Evolutionary conservation across 108 stramenopile genomes (phyloP).

Genomic region (Conticribra weissflogii): DNA sequence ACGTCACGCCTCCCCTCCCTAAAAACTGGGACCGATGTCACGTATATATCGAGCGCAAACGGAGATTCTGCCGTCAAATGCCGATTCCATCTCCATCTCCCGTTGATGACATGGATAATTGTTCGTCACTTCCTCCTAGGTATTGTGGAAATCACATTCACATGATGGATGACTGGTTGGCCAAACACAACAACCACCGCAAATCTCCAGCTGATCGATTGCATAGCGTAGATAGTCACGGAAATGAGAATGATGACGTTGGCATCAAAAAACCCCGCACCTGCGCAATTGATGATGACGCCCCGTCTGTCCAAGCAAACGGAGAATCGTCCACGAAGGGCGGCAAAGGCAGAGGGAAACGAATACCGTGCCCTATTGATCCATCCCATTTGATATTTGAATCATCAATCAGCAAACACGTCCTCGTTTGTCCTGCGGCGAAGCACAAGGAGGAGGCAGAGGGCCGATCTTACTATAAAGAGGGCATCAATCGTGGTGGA

Average conservation of each 20-base stretch:
- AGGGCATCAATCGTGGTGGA: slow-evolving; percentile 75
- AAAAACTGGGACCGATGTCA: slow-evolving; percentile 79
- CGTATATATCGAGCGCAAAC: slow-evolving; percentile 59
- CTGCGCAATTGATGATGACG: slow-evolving; percentile 40
- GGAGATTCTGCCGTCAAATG: slow-evolving; percentile 71
- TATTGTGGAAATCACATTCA: slow-evolving; percentile 49
- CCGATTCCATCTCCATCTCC: slow-evolving; percentile 22
- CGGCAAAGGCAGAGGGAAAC: slow-evolving; percentile 51
- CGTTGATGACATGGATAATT: too few relatives aligned
- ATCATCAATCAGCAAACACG: slow-evolving; percentile 61
- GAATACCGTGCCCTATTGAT: slow-evolving; percentile 88
- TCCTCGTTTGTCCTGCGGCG: slow-evolving; percentile 67
- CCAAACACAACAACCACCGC: too few relatives aligned
- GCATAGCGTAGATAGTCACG: too few relatives aligned
- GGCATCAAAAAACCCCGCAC: too few relatives aligned
- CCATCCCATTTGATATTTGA: slow-evolving; percentile 80
- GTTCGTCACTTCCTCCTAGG: slow-evolving; percentile 38
- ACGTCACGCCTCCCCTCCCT: slow-evolving; percentile 41
- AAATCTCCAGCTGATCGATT: too few relatives aligned
- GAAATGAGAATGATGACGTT: too few relatives aligned
- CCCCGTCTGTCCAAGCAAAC: neutral
- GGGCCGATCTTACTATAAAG: slow-evolving; percentile 46
- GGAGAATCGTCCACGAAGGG: slow-evolving; percentile 4
- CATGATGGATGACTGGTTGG: slow-evolving; percentile 45
- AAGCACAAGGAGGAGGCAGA: slow-evolving; percentile 52